Conservation (phyloP, 306 rosid species). For the Castanea crenata region DNA sequence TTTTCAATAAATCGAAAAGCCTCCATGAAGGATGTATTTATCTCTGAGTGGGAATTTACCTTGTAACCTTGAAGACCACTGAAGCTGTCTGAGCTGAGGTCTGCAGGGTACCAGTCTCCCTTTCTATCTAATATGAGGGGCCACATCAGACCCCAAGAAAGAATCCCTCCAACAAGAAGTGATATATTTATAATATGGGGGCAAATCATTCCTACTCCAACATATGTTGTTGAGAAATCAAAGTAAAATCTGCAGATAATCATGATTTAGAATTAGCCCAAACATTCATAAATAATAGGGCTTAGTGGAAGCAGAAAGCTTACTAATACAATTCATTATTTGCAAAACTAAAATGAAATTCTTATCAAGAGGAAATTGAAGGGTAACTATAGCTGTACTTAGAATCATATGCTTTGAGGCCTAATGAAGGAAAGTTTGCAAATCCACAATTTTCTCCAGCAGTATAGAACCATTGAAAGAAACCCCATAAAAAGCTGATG, state of each 20-base stretch:
- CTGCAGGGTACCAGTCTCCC: slow-evolving; percentile 36
- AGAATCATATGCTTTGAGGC: slow-evolving; percentile 43
- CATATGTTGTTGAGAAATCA: slow-evolving; percentile 48
- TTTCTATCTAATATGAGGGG: slow-evolving; percentile 39
- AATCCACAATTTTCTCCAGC: slow-evolving; percentile 50
- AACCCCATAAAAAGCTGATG: slow-evolving; percentile 48
- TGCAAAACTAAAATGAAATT: not conserved
- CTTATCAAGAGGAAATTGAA: not conserved
- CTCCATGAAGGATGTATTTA: slow-evolving; percentile 2
- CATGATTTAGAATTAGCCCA: slow-evolving; percentile 4
- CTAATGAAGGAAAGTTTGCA: slow-evolving; percentile 44
- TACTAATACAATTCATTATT: slow-evolving; percentile 9
- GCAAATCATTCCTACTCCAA: slow-evolving; percentile 66
- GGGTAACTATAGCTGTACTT: slow-evolving; percentile 18
- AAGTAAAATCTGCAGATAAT: slow-evolving; percentile 40
- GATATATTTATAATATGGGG: slow-evolving; percentile 53
- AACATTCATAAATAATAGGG: not conserved
- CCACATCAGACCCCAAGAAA: slow-evolving; percentile 62
- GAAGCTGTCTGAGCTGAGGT: slow-evolving; percentile 22
- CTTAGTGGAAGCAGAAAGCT: not conserved
- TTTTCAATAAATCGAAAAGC: not conserved
- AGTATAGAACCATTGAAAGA: slow-evolving; percentile 57
- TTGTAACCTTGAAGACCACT: slow-evolving; percentile 48
- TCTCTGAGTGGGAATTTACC: slow-evolving; percentile 28
- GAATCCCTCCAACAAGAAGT: slow-evolving; percentile 49